Evolutionary conservation across 345 rosid genomes (phyloP), one percentile per base, ranked within the genome.

Genomic region (Noccaea bulbosa): DNA sequence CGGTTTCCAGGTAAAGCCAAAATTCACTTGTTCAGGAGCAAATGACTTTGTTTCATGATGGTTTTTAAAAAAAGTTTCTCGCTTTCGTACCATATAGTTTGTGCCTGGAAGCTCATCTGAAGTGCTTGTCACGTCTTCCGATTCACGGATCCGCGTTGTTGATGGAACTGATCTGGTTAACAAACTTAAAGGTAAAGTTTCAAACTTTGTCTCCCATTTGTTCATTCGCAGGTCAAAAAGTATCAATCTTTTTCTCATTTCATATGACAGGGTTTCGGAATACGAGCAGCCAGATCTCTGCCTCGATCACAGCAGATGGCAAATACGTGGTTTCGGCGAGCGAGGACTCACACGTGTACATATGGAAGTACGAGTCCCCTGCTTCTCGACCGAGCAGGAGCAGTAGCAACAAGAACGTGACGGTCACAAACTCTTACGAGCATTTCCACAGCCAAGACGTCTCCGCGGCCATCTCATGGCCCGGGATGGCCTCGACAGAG

Each of bases 371-470:
- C 53, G 96, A 89, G 66, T 80, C 88, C 81, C 27, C 87, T 35
- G 86, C 83, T 77, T 94, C 95, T 53, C 83, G 91, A 78, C 85
- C 91, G 24, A 82, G 88, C 83, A 83, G 86, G 77, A 81, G 87
- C 77, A 84, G 85, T 73, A 83, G 61, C 70, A 51, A 52, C 73
- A 93, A 93, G 81, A 84, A 83, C 62, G 86, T 87, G 48, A 69
- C 88, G 1, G 82, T 85, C 5, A 89, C 97, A 0, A 83, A 44
- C 68, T 87, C 93, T 1, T 87, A 85, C 48, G 98, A 94, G 77
- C 86, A 91, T 83, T 94, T 91, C 81, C 93, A 87, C 37, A 86
- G 95, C 74, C 96, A 84, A 81, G 99, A 88, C 69, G 99, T 85
- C 27, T 89, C 92, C 0, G 86, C 83, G 69, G 99, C 97, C 11